phyloP scores from a whole-genome alignment of 768 basidiomycete species.

The Pulveroboletus sp. region DNA sequence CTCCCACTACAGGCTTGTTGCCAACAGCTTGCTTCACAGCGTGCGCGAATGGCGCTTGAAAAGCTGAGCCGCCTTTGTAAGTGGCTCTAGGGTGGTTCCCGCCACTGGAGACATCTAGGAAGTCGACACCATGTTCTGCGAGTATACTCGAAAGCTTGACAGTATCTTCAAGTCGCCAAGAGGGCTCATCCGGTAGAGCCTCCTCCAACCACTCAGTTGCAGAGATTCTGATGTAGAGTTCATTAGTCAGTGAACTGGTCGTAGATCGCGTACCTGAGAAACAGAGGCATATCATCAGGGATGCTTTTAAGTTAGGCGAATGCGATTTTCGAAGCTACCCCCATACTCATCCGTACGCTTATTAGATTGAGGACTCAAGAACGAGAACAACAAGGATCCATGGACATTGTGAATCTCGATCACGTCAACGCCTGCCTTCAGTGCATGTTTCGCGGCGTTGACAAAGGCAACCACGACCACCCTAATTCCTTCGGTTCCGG shows the following conservation, averaged over 20 bases:
- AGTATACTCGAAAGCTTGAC: constrained; percentile 55
- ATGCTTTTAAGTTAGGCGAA: constrained; percentile 58
- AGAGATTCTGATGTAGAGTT: constrained; percentile 40
- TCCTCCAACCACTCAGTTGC: constrained; percentile 73
- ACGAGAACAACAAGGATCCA: constrained; percentile 53
- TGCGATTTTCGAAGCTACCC: constrained; percentile 67
- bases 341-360: constrained; percentile 66
- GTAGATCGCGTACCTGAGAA: constrained; percentile 49
- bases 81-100: constrained; percentile 47
- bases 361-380: constrained; percentile 58
- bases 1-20: constrained; percentile 32
- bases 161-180: constrained; percentile 69
- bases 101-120: constrained; percentile 68
- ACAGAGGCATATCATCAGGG: constrained; percentile 60
- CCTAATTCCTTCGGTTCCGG: constrained; percentile 58
- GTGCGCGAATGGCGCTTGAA: constrained; percentile 56
- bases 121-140: constrained; percentile 61
- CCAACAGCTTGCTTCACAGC: constrained; percentile 46
- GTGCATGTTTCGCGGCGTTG: constrained; percentile 45
- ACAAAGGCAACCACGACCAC: constrained; percentile 52
- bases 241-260: background rate
- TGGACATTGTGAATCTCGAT: constrained; percentile 62
- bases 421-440: constrained; percentile 57
- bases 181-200: constrained; percentile 50
- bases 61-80: constrained; percentile 27